These are phyloP conservation scores for Boletus insuetus DNA, from an alignment of 768 basidiomycete species.

Conservation along the genomic window DNA sequence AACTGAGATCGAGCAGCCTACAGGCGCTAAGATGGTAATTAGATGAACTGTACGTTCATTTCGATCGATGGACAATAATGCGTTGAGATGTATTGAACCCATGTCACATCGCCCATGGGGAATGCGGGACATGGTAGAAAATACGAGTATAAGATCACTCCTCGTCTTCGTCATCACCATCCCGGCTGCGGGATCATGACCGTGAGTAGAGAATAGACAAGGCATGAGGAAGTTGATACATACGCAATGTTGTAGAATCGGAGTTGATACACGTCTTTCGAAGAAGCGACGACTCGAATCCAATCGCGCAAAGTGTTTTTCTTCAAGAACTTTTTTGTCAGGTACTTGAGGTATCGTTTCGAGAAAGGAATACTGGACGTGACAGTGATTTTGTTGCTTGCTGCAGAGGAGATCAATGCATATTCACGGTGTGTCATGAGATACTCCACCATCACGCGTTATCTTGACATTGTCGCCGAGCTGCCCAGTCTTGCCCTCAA, in stretches of 20 bases:
- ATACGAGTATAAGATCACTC: slow-evolving; percentile 28
- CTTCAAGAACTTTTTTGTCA: slow-evolving; percentile 99
- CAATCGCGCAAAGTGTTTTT: slow-evolving; percentile 95
- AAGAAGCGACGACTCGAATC: slow-evolving; percentile 95
- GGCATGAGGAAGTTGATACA: slow-evolving; percentile 25
- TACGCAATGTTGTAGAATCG: slow-evolving; percentile 93
- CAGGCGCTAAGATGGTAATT: slow-evolving; percentile 14
- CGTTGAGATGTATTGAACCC: not conserved
- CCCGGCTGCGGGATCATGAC: slow-evolving; percentile 31
- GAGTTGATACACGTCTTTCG: slow-evolving; percentile 92
- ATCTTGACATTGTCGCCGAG: slow-evolving; percentile 90
- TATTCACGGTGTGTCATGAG: slow-evolving; percentile 17
- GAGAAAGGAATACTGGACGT: slow-evolving; percentile 88
- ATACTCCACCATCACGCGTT: slow-evolving; percentile 66
- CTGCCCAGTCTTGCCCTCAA: slow-evolving; percentile 88
- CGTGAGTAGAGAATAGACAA: not conserved
- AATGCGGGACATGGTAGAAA: not conserved
- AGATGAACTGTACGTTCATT: slow-evolving; percentile 9
- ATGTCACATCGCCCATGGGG: slow-evolving; percentile 7
- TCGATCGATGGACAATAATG: not conserved
- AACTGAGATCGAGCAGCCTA: slow-evolving; percentile 17
- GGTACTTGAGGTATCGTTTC: slow-evolving; percentile 97
- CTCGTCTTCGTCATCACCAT: slow-evolving; percentile 57
- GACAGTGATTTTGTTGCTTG: slow-evolving; percentile 80
- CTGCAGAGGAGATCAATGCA: slow-evolving; percentile 34